These are phyloP conservation scores for Medicago lupulina DNA, from an alignment of 306 rosid genomes.

Conservation along the genomic window DNA sequence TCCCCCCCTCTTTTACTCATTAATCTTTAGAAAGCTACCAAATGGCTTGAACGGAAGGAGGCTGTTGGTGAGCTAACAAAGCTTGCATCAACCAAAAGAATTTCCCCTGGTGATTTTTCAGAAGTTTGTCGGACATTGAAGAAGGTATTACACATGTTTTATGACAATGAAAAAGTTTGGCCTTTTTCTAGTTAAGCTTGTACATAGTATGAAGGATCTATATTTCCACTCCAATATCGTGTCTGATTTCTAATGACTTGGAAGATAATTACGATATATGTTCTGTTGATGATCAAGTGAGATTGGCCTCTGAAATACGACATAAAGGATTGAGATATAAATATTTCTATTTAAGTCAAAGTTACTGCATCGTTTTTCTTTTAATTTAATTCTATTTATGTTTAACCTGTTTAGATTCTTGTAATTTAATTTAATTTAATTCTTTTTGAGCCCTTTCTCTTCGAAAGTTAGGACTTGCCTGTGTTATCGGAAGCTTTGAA, in stretches of 20 bases:
- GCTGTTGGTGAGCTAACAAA: slow-evolving; percentile 93
- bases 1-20: neutral
- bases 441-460: neutral
- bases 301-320: neutral
- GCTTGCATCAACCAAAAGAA: slow-evolving; percentile 92
- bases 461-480: slow-evolving; percentile 1
- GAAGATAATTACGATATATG: neutral
- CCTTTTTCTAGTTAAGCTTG: slow-evolving; percentile 14
- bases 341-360: slow-evolving; percentile 4
- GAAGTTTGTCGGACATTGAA: slow-evolving; percentile 94
- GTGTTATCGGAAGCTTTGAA: slow-evolving; percentile 10
- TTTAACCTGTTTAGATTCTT: neutral
- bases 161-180: slow-evolving; percentile 3
- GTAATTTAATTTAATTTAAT: neutral
- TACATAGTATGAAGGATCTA: slow-evolving; percentile 4
- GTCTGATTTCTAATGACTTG: slow-evolving; percentile 2
- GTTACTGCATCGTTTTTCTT: slow-evolving; percentile 13
- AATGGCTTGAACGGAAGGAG: slow-evolving; percentile 98
- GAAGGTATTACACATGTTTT: slow-evolving; percentile 62
- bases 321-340: neutral
- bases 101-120: slow-evolving; percentile 92
- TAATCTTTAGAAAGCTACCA: slow-evolving; percentile 83
- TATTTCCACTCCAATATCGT: slow-evolving; percentile 18
- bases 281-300: slow-evolving; percentile 21
- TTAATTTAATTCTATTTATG: slow-evolving; percentile 11